Evolutionary conservation across 192 early-diverging fungal species (phyloP), one percentile per base, ranked within the genome.

Genomic region (Dissophora globulifera): DNA sequence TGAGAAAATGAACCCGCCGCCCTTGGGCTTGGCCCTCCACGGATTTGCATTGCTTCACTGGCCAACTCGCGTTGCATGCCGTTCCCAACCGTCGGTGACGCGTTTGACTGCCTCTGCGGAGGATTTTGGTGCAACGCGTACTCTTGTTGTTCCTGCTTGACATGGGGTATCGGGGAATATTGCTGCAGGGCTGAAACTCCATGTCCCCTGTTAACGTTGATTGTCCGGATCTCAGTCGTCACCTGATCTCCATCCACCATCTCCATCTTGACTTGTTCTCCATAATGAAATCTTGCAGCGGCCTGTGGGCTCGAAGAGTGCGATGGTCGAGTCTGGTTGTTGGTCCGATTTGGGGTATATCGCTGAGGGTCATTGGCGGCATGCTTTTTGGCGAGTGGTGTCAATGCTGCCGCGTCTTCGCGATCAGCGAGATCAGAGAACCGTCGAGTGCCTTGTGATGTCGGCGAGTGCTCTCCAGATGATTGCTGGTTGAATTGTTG

Each of bases 191-290:
- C 47, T 26, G 63, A 23, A 11, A 27, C 38, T 11, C 26, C 12
- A 16, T 17, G 20, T 30, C 31, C 42, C 16, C 71, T 33, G 16
- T 25, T 43, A 0, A 47, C 35, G 33, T 65, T 65, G 31, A 64
- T 47, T 11, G 62, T 66, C 6, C 71, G 40, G 27, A 66, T 60
- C 26, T 60, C 71, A 0, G 48, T 62, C 11, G 53, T 62, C 0
- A 66, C 62, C 16, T 32, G 57, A 25, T 54, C 62, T 16, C 62
- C 71, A n/a, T 75, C 71, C 3, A 75, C 55, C 54, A 66, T 40
- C 43, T 75, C 71, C 56, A 75, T 65, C 50, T 54, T 57, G 45
- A 75, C 26, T 33, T 75, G 56, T 47, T 75, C 62, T 0, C 71
- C 71, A 54, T 58, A 75, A 0, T 66, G 41, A 32, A 75, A 35